phyloP scores from a whole-genome alignment of 1,284 basidiomycete genomes.

The Boletus semigastroideus region DNA sequence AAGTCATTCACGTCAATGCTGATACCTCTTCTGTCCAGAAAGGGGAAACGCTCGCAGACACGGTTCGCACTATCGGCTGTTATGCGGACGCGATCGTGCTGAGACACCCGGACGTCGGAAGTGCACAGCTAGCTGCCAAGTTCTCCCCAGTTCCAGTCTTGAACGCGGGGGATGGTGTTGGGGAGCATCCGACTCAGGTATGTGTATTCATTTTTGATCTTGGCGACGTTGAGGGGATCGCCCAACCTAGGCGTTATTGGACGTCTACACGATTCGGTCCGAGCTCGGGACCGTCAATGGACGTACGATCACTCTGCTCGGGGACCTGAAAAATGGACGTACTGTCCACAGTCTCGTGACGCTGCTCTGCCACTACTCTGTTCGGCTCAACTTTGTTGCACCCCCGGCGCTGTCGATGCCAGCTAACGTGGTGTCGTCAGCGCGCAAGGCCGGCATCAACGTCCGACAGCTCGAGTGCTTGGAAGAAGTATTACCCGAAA shows the following conservation, averaged over 20 bases:
- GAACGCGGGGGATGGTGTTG: conserved; percentile 96
- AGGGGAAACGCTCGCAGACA: conserved; percentile 94
- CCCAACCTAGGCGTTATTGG: conserved; percentile 72
- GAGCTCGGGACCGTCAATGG: conserved; percentile 99
- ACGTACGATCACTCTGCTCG: conserved; percentile 90
- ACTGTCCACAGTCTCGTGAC: conserved; percentile 97
- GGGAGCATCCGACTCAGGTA: conserved; percentile 97
- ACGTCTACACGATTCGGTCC: conserved; percentile 96
- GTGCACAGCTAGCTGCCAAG: conserved; percentile 89
- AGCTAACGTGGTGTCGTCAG: conserved; percentile 78
- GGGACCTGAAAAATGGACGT: conserved; percentile 97
- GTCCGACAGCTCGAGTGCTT: conserved; percentile 83
- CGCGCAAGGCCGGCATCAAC: conserved; percentile 78
- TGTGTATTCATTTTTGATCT: conserved; percentile 16
- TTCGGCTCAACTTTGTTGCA: conserved; percentile 95
- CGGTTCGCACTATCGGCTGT: conserved; percentile 92
- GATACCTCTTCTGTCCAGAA: conserved; percentile 90
- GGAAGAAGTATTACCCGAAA: conserved; percentile 87
- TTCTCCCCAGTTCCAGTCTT: conserved; percentile 94
- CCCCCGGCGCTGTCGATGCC: conserved; percentile 94
- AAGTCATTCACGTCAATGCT: conserved; percentile 84
- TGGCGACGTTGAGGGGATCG: neutral
- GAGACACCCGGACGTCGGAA: conserved; percentile 92
- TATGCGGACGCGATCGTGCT: conserved; percentile 96
- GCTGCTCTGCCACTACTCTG: conserved; percentile 89